Base-by-base conservation (phyloP, 179 eudicot genomes). In the Beta corolliflora region DNA sequence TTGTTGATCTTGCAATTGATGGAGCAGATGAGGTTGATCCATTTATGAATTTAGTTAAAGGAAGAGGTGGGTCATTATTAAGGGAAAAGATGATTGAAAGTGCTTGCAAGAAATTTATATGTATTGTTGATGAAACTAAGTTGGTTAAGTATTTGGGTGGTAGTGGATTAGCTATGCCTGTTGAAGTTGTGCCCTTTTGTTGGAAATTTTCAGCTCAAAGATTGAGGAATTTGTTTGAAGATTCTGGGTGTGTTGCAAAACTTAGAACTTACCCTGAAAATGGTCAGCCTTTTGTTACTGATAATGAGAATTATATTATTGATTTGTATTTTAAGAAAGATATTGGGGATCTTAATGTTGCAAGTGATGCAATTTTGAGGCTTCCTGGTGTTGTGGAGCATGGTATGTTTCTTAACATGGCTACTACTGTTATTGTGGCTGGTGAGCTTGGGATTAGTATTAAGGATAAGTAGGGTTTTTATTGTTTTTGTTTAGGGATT, bases 371-470 rank as follows among this genome's bases (percentile, higher is more conserved):
- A 0, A 94, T 95, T 78, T 79, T 92, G 88, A 86, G 95, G 89
- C 83, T 94, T 55, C 91, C 98, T 1, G 95, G 99, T 16, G 89
- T 95, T 0, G 97, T 92, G 7, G 99, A 95, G 81, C 99, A 95
- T 64, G 98, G 98, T 73, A 90, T 95, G 98, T 95, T 94, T 82
- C 82, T 95, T 58, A 93, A 88, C 16, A 89, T 95, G 93, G 99
- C 99, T 25, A 91, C 98, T 9, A 87, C 94, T 1, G 86, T 93
- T 50, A 94, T 95, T 79, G 88, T 95, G 18, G 99, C 99, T 5
- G 95, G 99, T 2, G 91, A 91, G 83, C 86, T 82, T 3, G 99
- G 99, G 21, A 85, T 95, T 59, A 81, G 87, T 2, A 81, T 95
- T 83, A 90, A 89, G 91, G 85, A 91, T 71, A 93, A 94, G 91